phyloP scores from a whole-genome alignment of 345 rosid genomes.

The Populus simonii region DNA sequence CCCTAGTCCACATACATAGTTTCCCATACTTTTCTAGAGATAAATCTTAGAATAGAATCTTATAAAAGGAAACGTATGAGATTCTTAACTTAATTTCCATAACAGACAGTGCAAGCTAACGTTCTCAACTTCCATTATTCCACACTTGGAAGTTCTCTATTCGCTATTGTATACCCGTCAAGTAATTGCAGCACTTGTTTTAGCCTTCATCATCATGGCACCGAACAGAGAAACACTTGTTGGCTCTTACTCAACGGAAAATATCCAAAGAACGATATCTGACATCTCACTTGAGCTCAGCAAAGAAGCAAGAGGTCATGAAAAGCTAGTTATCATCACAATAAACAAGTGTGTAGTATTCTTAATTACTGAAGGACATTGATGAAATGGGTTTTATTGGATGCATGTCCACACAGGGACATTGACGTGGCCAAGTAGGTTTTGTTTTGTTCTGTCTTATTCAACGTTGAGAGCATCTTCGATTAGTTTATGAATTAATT shows the following conservation, averaged over 20 bases:
- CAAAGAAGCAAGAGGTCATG: constrained; percentile 36
- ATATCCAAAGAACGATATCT: constrained; percentile 58
- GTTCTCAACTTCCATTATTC: background rate
- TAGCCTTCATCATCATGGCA: constrained; percentile 27
- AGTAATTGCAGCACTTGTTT: background rate
- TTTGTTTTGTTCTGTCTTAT: too few relatives aligned
- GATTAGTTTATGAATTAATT: too few relatives aligned
- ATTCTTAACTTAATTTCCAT: background rate
- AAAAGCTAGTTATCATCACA: background rate
- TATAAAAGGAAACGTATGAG: constrained; percentile 8
- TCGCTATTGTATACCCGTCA: background rate
- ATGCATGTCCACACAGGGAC: too few relatives aligned
- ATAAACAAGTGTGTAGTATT: too few relatives aligned
- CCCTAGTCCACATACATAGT: constrained; percentile 2
- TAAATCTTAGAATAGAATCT: background rate
- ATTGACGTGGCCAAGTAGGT: too few relatives aligned
- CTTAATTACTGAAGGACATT: too few relatives aligned
- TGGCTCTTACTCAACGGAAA: constrained; percentile 33
- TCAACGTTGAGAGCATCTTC: too few relatives aligned
- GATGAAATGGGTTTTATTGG: too few relatives aligned
- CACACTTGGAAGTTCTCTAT: background rate
- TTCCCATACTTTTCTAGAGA: background rate
- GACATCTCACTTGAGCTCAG: constrained; percentile 57
- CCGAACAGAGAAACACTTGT: constrained; percentile 28
- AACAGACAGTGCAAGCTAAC: background rate